Percentiles rank a stretch among this genome's conserved stretches.
phyloP scores from a whole-genome alignment of 75 land plant species.

The Sequoia sempervirens region DNA sequence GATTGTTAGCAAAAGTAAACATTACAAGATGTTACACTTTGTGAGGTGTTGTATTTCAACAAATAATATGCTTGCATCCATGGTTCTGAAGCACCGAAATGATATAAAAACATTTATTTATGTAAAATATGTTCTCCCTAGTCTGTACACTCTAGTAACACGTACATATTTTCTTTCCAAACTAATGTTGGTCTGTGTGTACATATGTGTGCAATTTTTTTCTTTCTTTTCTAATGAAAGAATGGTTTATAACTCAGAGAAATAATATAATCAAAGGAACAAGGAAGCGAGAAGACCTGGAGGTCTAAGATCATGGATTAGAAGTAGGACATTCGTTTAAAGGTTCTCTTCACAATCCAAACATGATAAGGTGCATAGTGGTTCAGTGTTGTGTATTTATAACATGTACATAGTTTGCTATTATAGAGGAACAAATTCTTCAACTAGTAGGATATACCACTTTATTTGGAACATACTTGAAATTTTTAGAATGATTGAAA shows the following conservation, averaged over 20 bases:
- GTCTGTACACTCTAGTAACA: not conserved
- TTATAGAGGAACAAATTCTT: too few species aligned
- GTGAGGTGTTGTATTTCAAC: not conserved
- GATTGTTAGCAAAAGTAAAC: not conserved
- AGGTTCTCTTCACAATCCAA: not conserved
- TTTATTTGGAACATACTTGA: too few species aligned
- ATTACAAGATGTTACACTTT: not conserved
- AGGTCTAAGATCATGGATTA: not conserved
- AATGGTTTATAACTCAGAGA: not conserved
- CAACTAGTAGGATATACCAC: too few species aligned
- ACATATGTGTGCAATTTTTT: not conserved
- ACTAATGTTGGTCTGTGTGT: not conserved
- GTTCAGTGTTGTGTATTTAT: not conserved
- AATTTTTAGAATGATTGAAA: not conserved
- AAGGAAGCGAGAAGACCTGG: not conserved
- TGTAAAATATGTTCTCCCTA: not conserved
- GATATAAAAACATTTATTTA: not conserved
- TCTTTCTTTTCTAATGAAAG: not conserved
- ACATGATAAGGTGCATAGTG: not conserved
- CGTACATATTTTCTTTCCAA: not conserved
- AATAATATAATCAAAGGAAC: not conserved
- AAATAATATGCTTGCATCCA: not conserved
- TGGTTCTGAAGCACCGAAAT: not conserved
- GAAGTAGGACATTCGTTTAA: not conserved
- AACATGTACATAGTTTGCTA: not conserved